A percentile compares a stretch with the other conserved stretches of the same genome.
Evolutionary conservation across 306 rosid genomes (phyloP).

Genomic region (Inga leiocalycina): DNA sequence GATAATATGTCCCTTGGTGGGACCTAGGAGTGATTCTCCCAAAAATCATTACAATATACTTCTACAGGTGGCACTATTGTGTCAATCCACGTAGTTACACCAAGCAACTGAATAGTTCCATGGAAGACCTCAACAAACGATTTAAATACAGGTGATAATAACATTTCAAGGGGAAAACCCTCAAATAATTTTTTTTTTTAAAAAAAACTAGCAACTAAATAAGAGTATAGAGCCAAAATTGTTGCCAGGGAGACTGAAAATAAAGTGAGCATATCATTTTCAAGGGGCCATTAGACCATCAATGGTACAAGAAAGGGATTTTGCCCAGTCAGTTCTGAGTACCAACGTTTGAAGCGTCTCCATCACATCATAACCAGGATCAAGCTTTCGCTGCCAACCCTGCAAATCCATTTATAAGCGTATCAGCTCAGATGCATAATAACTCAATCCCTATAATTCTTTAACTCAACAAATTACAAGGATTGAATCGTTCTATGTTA

Average conservation of each 20-base stretch:
- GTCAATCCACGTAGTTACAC: background rate
- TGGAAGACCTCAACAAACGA: background rate
- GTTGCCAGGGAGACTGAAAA: constrained; percentile 36
- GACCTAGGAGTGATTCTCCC: too few species aligned
- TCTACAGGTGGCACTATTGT: background rate
- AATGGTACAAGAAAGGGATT: constrained; percentile 80
- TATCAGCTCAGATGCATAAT: background rate
- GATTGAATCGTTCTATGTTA: too few species aligned
- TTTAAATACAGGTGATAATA: constrained; percentile 8
- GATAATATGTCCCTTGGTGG: too few species aligned
- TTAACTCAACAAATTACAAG: too few species aligned
- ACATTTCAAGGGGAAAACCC: background rate
- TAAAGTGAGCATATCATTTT: constrained; percentile 16
- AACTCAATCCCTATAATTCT: background rate
- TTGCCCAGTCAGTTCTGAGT: constrained; percentile 82
- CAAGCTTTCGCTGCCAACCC: constrained; percentile 97
- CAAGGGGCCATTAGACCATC: constrained; percentile 90
- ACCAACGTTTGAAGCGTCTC: constrained; percentile 71
- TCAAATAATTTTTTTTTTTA: background rate
- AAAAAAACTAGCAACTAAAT: background rate
- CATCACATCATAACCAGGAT: constrained; percentile 79
- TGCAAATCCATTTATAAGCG: constrained; percentile 27
- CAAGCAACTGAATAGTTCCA: background rate
- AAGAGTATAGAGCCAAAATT: constrained; percentile 48
- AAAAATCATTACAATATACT: background rate